Percentiles rank a stretch among this genome's conserved stretches.
Evolutionary conservation across 495 filamentous ascomycete genomes (phyloP).

Genomic region (Aspergillus panamensis): DNA sequence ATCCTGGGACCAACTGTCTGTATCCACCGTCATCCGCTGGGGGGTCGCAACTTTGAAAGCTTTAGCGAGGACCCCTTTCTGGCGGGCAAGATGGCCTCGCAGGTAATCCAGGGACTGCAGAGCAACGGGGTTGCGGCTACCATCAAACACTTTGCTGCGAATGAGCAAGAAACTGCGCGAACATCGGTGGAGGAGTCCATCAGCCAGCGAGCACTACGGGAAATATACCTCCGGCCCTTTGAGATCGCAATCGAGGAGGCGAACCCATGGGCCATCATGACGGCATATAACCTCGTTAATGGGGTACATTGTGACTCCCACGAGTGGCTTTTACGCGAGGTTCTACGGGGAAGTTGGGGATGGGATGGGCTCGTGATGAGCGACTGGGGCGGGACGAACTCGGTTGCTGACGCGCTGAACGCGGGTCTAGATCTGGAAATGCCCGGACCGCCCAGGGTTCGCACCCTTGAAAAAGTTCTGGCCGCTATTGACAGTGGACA

Average conservation of each 20-base stretch:
- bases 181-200: conserved; percentile 1
- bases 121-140: conserved; percentile 57
- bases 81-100: background rate
- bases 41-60: conserved; percentile 6
- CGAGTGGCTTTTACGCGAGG: conserved; percentile 49
- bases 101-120: conserved; percentile 51
- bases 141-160: conserved; percentile 66
- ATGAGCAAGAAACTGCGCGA: conserved; percentile 62
- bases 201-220: conserved; percentile 57
- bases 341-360: conserved; percentile 61
- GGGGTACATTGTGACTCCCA: conserved; percentile 61
- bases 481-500: conserved; percentile 1
- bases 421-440: conserved; percentile 65
- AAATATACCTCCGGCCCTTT: conserved; percentile 69
- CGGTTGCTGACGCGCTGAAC: conserved; percentile 38
- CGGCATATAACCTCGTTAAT: conserved; percentile 66
- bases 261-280: conserved; percentile 61
- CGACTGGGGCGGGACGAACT: conserved; percentile 56
- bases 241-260: conserved; percentile 59
- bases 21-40: background rate
- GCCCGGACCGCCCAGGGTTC: conserved; percentile 54
- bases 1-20: conserved; percentile 6
- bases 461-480: conserved; percentile 4
- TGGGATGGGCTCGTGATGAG: conserved; percentile 62
- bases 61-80: conserved; percentile 7